Base-by-base conservation (phyloP, 1,139 yeast genomes). In the Lodderomyces orthopsilosis region DNA sequence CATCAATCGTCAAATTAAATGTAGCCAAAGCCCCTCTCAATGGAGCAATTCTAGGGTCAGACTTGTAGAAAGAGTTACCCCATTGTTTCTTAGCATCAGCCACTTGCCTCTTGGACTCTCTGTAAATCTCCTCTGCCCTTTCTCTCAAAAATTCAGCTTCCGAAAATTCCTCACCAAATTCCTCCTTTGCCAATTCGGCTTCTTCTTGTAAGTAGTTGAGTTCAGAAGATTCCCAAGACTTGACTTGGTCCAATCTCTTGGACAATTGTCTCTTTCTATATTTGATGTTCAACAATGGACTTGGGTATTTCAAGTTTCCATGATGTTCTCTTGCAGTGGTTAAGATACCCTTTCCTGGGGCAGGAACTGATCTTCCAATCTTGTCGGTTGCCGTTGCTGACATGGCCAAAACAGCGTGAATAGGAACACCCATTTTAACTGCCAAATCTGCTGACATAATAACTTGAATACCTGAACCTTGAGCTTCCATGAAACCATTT, bases 341-440 rank as follows among this genome's bases (percentile, higher is more conserved):
- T 75, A 93, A 80, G 57, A 93, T 85, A 84, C 99, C 99, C 75
- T 91, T 90, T 68, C 99, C 99, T 70, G 99, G 99, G 63, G 98
- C 98, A 55, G 99, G 99, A 56, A 93, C 94, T 43, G 98, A 91
- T 74, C 97, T 86, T 63, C 98, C 97, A 68, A 91, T 93, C 83
- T 91, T 93, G 68, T 93, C 99, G 50, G 96, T 82, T 45, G 98
- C 98, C 60, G 98, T 94, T 42, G 96, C 91, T 50, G 96, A 79
- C 80, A 91, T 72, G 45, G 95, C 98, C 59, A 91, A 77, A 54
- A 93, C 83, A 70, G 96, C 98, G 59, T 94, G 89, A 59, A 93
- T 89, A 66, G 99, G 99, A 58, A 93, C 97, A 75, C 99, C 99
- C 99, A 93, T 93, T 63, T 84, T 81, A 55, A 93, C 59, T 35